These are phyloP conservation scores for Zygotorulaspora chibaensis DNA, from an alignment of 805 yeast genomes.

Conservation along the genomic window DNA sequence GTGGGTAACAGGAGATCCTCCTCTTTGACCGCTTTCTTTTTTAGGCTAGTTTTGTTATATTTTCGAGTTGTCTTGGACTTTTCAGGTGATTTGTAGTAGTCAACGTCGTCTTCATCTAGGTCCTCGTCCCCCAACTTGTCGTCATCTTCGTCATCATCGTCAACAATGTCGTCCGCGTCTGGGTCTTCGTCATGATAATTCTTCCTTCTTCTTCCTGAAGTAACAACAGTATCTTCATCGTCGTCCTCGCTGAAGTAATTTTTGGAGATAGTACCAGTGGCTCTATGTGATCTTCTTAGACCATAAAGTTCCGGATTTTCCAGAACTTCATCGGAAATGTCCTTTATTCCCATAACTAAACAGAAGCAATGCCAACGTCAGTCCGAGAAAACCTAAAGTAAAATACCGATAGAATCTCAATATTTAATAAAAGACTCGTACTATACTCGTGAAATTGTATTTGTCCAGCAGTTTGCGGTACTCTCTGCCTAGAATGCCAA, in stretches of 20 bases:
- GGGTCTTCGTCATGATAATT: slow-evolving; percentile 24
- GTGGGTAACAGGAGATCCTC: slow-evolving; percentile 44
- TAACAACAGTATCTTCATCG: slow-evolving; percentile 33
- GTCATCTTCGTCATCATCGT: slow-evolving; percentile 32
- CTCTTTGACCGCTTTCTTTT: slow-evolving; percentile 8
- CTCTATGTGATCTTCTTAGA: slow-evolving; percentile 68
- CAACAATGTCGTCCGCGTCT: slow-evolving; percentile 26
- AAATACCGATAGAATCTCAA: no score
- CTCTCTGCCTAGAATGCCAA: not conserved
- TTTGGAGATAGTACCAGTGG: slow-evolving; percentile 39
- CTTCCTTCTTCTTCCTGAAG: slow-evolving; percentile 22
- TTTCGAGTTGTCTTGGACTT: slow-evolving; percentile 9
- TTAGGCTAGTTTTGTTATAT: slow-evolving; percentile 11
- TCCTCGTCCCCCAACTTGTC: slow-evolving; percentile 21
- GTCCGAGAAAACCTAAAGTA: no score
- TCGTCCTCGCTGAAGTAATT: slow-evolving; percentile 22
- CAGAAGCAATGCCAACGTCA: not conserved
- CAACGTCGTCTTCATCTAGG: slow-evolving; percentile 20
- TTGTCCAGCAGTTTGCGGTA: no score
- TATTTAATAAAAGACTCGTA: no score
- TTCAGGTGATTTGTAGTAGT: slow-evolving; percentile 16
- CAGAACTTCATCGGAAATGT: slow-evolving; percentile 50
- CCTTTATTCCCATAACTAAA: slow-evolving; percentile 2
- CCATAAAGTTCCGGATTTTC: slow-evolving; percentile 82
- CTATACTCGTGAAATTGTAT: no score